Evolutionary conservation across 1,139 yeast species (phyloP).

Genomic region (Yamadazyma friedrichii): DNA sequence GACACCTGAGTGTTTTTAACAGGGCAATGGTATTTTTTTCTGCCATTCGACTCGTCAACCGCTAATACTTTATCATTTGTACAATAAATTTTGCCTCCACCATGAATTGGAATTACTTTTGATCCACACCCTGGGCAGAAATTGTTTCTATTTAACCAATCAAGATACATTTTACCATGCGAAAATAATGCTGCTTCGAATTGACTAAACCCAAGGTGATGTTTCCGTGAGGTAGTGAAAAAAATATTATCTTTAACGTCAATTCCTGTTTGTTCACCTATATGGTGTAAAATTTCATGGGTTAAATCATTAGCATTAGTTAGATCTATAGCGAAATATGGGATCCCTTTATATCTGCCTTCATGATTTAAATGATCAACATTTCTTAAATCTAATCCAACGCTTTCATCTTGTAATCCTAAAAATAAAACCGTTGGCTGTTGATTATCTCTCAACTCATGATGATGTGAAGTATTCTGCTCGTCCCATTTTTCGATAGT

Average conservation of each 20-base stretch:
- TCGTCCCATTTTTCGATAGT: constrained; percentile 26
- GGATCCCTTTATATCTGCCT: constrained; percentile 63
- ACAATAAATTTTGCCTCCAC: constrained; percentile 79
- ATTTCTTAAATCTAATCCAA: constrained; percentile 30
- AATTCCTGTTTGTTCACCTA: constrained; percentile 13
- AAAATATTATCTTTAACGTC: constrained; percentile 18
- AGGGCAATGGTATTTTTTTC: constrained; percentile 44
- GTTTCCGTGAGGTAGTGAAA: constrained; percentile 37
- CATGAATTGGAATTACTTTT: constrained; percentile 67
- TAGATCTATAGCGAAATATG: constrained; percentile 77
- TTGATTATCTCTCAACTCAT: constrained; percentile 28
- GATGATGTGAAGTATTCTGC: constrained; percentile 35
- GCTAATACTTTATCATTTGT: constrained; percentile 26
- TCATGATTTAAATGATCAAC: constrained; percentile 37
- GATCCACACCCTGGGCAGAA: constrained; percentile 91
- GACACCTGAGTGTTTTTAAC: constrained; percentile 54
- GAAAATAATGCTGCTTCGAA: constrained; percentile 69
- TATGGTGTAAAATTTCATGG: constrained; percentile 20
- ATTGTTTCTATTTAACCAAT: constrained; percentile 75
- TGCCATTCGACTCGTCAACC: constrained; percentile 11
- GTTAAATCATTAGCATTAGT: constrained; percentile 30
- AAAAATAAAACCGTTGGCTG: constrained; percentile 58
- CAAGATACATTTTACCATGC: constrained; percentile 81
- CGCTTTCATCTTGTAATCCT: constrained; percentile 63
- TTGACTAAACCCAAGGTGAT: constrained; percentile 31